Percentiles rank a stretch among this genome's conserved stretches.
Conservation (phyloP, 805 yeast species). For the Starmerella asiatica region DNA sequence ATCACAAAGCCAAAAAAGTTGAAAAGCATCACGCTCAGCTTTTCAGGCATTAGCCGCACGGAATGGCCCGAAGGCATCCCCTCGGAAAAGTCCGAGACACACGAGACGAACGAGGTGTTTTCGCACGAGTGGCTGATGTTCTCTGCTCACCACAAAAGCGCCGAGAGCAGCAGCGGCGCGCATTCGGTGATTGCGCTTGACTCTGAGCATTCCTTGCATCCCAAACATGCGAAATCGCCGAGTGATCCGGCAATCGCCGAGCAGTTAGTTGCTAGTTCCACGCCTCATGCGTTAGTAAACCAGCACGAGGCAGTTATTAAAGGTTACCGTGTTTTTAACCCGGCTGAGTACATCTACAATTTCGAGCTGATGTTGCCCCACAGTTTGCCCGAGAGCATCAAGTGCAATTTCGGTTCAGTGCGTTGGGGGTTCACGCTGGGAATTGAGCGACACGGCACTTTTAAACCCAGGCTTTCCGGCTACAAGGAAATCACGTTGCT, state of each 20-base stretch:
- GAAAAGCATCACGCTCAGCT: conserved; percentile 45
- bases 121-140: conserved; percentile 89
- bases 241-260: background rate
- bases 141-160: conserved; percentile 27
- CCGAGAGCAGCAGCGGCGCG: conserved; percentile 35
- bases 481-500: conserved; percentile 51
- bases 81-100: conserved; percentile 57
- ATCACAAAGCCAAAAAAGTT: conserved; percentile 60
- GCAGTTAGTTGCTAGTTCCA: background rate
- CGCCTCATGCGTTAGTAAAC: conserved; percentile 15
- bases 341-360: conserved; percentile 86
- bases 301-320: conserved; percentile 20
- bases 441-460: conserved; percentile 69
- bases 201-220: conserved; percentile 4
- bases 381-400: conserved; percentile 65
- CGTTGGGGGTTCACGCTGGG: conserved; percentile 53
- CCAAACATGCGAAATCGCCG: conserved; percentile 2
- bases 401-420: conserved; percentile 71
- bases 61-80: conserved; percentile 99
- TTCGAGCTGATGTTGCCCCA: conserved; percentile 82
- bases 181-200: conserved; percentile 26
- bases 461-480: conserved; percentile 62
- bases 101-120: conserved; percentile 52
- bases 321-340: conserved; percentile 43
- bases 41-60: conserved; percentile 60